phyloP scores from a whole-genome alignment of 768 basidiomycete species.

The Boletus edulis region DNA sequence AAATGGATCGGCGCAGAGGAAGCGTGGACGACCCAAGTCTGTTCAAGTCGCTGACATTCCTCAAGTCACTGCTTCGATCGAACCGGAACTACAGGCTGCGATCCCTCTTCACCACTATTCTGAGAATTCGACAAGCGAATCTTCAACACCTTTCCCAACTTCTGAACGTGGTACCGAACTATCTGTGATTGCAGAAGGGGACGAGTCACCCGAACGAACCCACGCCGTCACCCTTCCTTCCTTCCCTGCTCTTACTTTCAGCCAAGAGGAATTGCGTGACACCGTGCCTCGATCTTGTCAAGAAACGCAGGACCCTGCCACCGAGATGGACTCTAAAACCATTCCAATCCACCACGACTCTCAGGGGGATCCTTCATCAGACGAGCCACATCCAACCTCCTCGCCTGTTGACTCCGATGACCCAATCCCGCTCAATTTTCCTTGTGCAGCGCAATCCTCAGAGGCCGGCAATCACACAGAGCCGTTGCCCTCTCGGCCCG shows the following conservation, averaged over 20 bases:
- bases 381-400: slow-evolving; percentile 8
- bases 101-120: slow-evolving; percentile 1
- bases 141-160: slow-evolving; percentile 18
- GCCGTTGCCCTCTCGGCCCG: slow-evolving; percentile 13
- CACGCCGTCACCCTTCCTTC: neutral
- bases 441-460: slow-evolving; percentile 11
- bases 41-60: slow-evolving; percentile 6
- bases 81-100: neutral
- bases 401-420: slow-evolving; percentile 39
- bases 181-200: slow-evolving; percentile 72
- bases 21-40: neutral
- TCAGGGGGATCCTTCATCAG: slow-evolving; percentile 18
- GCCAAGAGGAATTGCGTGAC: neutral
- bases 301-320: neutral
- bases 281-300: neutral
- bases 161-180: slow-evolving; percentile 42
- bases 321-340: neutral
- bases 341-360: neutral
- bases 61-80: slow-evolving; percentile 2
- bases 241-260: neutral
- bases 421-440: slow-evolving; percentile 40
- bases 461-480: slow-evolving; percentile 15
- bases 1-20: neutral
- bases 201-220: slow-evolving; percentile 51
- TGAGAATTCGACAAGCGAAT: neutral